A percentile compares a stretch with the other conserved stretches of the same genome.
phyloP scores from a whole-genome alignment of 495 filamentous ascomycete species.

The Baudoinia panamericana region DNA sequence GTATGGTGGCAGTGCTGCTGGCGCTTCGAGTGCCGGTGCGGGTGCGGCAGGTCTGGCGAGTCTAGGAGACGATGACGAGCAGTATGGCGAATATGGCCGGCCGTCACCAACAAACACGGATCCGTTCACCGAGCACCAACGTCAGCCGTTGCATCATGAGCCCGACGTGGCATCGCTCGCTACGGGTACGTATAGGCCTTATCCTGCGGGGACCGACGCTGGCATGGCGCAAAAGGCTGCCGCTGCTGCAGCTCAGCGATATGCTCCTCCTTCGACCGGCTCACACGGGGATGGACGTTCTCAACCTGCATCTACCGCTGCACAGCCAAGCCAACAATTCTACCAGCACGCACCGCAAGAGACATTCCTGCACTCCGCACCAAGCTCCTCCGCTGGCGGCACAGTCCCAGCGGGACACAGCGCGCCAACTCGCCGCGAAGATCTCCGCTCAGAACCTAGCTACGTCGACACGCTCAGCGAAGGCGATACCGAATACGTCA shows the following conservation, averaged over 20 bases:
- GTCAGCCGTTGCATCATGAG: conserved; percentile 27
- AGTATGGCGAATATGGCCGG: conserved; percentile 36
- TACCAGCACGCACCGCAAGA: conserved; percentile 22
- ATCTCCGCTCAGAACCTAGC: conserved; percentile 35
- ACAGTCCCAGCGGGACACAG: not conserved
- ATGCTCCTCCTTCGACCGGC: conserved; percentile 1
- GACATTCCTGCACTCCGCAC: conserved; percentile 22
- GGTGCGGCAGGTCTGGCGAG: conserved; percentile 8
- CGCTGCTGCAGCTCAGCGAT: not conserved
- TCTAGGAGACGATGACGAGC: conserved; percentile 25
- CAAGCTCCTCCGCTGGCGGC: conserved; percentile 15
- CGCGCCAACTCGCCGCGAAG: conserved; percentile 12
- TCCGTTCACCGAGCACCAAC: conserved; percentile 40
- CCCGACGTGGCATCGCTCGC: conserved; percentile 20
- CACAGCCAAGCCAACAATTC: conserved; percentile 12
- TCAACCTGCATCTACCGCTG: not conserved
- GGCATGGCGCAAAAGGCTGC: not conserved
- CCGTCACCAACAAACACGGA: conserved; percentile 41
- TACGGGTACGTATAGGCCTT: conserved; percentile 18
- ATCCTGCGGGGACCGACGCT: conserved; percentile 1
- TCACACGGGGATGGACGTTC: not conserved
- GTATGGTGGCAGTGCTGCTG: conserved; percentile 12
- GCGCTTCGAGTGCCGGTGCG: conserved; percentile 1
- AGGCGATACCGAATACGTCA: conserved; percentile 43
- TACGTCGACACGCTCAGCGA: conserved; percentile 39